Evolutionary conservation across 306 rosid species (phyloP), one percentile per base, ranked within the genome.

Genomic region (Herpetospermum pedunculosum): DNA sequence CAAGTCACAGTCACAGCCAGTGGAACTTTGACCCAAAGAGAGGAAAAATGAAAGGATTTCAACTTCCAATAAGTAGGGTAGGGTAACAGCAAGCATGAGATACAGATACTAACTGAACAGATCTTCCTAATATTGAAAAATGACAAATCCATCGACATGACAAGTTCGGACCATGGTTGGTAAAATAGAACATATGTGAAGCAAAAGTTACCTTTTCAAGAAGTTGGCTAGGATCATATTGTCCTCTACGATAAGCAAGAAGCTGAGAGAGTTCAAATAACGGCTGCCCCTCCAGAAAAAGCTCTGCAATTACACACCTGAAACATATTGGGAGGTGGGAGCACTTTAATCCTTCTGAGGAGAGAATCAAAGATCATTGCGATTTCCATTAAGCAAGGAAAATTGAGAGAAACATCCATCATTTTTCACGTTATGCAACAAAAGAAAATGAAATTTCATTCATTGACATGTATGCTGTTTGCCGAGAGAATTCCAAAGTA

Each of bases 241-340:
- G 99, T 81, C 99, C 97, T 94, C 96, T 88, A 69, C 99, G 99
- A 87, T 91, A 94, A 69, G 99, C 88, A 70, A 94, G 95, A 79
- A 94, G 97, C 81, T 94, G 99, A 77, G 97, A 88, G 53, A 91
- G 88, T 84, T 91, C 98, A 75, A 94, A 94, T 58, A 89, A 87
- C 3, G 98, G 97, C 77, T 94, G 98, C 52, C 98, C 98, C 88
- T 91, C 98, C 40, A 87, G 96, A 84, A 94, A 94, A 85, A 94
- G 99, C 88, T 94, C 99, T 8, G 97, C 99, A 82, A 89, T 91
- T 62, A 91, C 99, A 85, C 99, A 91, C 85, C 98, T 90, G 82
- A 75, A 81, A 77, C 40, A 84, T 72, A 50, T 73, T 75, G 72
- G 55, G 71, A 55, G 49, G 74, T 75, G 48, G 62, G 75, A 49